Base-by-base conservation (phyloP, 257 asterid genomes). In the Forsythia viridissima region DNA sequence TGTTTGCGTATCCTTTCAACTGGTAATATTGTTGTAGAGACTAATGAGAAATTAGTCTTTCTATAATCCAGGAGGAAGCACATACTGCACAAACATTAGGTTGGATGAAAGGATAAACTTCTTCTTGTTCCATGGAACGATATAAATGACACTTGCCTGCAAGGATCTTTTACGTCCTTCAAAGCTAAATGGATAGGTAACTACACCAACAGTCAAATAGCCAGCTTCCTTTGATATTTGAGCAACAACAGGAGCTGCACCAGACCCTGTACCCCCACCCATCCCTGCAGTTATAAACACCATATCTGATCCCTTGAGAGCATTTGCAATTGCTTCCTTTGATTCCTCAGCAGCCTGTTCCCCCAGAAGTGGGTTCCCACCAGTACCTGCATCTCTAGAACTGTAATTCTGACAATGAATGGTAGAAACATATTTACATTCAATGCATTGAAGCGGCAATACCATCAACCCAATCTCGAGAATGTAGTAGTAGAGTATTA, bases 181-280 rank as follows among this genome's bases (percentile, higher is more conserved):
- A 81, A 96, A 96, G 85, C 98, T 91, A 91, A 96, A 96, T 1
- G 99, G 99, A 77, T 93, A 92, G 30, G 98, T 92, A 72, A 96
- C 99, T 24, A 93, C 99, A 73, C 99, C 99, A 84, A 93, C 99
- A 76, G 97, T 96, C 85, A 96, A 83, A 83, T 93, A 96, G 71
- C 98, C 99, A 15, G 97, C 96, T 82, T 96, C 98, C 84, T 88
- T 93, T 6, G 99, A 90, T 77, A 93, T 90, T 84, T 92, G 93
- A 48, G 99, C 98, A 82, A 94, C 99, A 52, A 96, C 86, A 52
- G 98, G 97, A 70, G 99, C 99, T 75, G 99, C 99, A 83, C 98
- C 99, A 67, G 99, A 96, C 75, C 99, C 99, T 4, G 99, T 96
- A 82, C 99, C 99, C 70, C 99, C 99, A 69, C 99, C 99, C 99